These are phyloP conservation scores for Nicotiana tabacum DNA, from an alignment of 257 asterid species.

Conservation along the genomic window DNA sequence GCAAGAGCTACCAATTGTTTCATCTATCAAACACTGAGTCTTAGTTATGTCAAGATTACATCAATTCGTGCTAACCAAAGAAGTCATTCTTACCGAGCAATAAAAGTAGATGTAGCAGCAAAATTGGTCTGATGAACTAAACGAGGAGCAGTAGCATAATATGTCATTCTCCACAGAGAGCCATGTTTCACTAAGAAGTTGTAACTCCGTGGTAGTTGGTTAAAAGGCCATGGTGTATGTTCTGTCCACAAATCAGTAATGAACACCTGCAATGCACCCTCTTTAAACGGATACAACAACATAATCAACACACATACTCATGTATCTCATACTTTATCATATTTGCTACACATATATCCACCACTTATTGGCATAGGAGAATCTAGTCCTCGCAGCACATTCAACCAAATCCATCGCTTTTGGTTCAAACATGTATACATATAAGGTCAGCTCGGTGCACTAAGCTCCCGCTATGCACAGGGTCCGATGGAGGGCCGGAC, in stretches of 20 bases:
- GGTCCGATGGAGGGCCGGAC: no score
- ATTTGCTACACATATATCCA: not conserved
- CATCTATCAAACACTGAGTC: not conserved
- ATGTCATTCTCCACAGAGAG: conserved; percentile 83
- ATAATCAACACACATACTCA: conserved; percentile 7
- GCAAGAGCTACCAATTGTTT: not conserved
- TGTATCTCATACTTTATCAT: not conserved
- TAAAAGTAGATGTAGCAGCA: conserved; percentile 93
- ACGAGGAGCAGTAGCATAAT: conserved; percentile 90
- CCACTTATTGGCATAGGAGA: not conserved
- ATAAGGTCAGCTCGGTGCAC: no score
- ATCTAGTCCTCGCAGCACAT: not conserved
- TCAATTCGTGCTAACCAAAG: not conserved
- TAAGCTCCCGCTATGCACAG: no score
- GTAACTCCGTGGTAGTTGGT: conserved; percentile 92
- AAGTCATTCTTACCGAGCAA: conserved; percentile 68
- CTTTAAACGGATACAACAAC: conserved; percentile 9
- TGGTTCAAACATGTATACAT: not conserved
- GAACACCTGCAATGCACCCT: conserved; percentile 56
- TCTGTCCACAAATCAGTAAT: conserved; percentile 95
- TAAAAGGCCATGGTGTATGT: conserved; percentile 99
- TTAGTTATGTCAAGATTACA: not conserved
- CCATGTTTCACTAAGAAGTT: conserved; percentile 97
- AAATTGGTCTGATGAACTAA: conserved; percentile 85
- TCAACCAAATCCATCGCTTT: not conserved